These are phyloP conservation scores for Ilyonectria destructans DNA, from an alignment of 2,329 filamentous ascomycete genomes.

Conservation along the genomic window DNA sequence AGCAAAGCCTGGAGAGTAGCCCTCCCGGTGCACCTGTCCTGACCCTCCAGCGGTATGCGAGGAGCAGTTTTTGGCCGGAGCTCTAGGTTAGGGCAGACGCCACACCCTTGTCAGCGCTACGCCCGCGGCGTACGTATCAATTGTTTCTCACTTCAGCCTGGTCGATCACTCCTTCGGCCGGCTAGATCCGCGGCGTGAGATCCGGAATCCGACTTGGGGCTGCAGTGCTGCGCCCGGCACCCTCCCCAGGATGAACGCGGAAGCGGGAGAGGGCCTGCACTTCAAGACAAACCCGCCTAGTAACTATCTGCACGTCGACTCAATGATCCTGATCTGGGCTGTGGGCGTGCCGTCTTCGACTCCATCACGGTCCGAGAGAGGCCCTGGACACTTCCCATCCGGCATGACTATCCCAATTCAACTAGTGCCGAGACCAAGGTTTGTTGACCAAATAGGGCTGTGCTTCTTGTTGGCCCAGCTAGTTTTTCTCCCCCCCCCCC, in stretches of 20 bases:
- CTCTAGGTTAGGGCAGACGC: conserved; percentile 28
- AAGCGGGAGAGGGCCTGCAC: conserved; percentile 6
- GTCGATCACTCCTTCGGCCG: conserved; percentile 42
- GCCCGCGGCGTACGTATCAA: conserved; percentile 31
- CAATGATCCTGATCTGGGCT: conserved; percentile 12
- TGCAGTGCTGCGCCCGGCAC: conserved; percentile 30
- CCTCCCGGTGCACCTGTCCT: conserved; percentile 15
- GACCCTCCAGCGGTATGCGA: conserved; percentile 34
- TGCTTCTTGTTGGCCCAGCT: conserved; percentile 13
- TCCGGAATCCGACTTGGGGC: conserved; percentile 25
- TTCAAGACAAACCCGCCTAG: not conserved
- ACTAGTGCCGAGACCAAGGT: conserved; percentile 28
- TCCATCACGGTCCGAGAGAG: conserved; percentile 3
- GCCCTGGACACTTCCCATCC: conserved; percentile 19
- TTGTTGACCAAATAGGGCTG: conserved; percentile 11
- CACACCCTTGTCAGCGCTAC: conserved; percentile 39
- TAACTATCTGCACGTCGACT: conserved; percentile 1
- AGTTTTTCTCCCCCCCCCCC: conserved; percentile 6
- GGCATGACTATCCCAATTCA: conserved; percentile 29
- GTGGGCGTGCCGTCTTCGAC: conserved; percentile 14
- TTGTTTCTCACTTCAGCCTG: conserved; percentile 36
- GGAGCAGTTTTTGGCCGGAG: conserved; percentile 32
- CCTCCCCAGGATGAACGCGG: conserved; percentile 24
- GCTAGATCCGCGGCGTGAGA: conserved; percentile 46
- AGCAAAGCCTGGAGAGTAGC: conserved; percentile 11